A percentile compares a stretch with the other conserved stretches of the same genome.
phyloP scores from a whole-genome alignment of 73 alveolate genomes.

The Breviolum minutum region DNA sequence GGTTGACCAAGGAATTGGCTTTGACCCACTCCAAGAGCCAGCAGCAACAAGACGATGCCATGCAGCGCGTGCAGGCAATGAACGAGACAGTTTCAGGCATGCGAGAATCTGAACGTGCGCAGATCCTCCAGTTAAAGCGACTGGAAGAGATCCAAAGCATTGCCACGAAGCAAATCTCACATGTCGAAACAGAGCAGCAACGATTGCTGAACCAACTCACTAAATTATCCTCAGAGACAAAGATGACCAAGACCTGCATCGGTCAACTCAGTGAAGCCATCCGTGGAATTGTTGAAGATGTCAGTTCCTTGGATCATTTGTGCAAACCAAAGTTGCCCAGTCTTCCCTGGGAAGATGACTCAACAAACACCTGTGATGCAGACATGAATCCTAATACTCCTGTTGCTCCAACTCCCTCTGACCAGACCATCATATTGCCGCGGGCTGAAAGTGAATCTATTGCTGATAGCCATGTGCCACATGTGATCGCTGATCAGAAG shows the following conservation, averaged over 20 bases:
- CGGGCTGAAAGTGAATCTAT: too few relatives aligned
- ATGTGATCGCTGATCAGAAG: too few relatives aligned
- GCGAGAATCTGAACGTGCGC: slow-evolving; percentile 37
- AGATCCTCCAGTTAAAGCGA: slow-evolving; percentile 33
- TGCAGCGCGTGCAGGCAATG: slow-evolving; percentile 39
- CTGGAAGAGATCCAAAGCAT: slow-evolving; percentile 57
- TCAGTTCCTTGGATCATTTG: neutral
- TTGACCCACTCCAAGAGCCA: slow-evolving; percentile 50
- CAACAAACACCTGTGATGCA: neutral
- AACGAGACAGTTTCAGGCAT: neutral
- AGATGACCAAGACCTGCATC: neutral
- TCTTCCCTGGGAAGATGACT: neutral
- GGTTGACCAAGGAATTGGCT: slow-evolving; percentile 35
- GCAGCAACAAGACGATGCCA: slow-evolving; percentile 16
- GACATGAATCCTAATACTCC: neutral
- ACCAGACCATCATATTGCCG: slow-evolving; percentile 12
- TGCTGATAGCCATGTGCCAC: too few relatives aligned
- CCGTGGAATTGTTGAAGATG: slow-evolving; percentile 38
- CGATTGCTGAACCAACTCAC: neutral
- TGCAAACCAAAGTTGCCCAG: neutral
- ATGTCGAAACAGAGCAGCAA: neutral
- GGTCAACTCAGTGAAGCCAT: slow-evolving; percentile 29
- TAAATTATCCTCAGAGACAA: neutral
- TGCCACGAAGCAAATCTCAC: slow-evolving; percentile 5
- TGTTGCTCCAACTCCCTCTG: slow-evolving; percentile 6